A percentile compares a stretch with the other conserved stretches of the same genome.
Conservation (phyloP, 805 yeast genomes). For the Wickerhamomyces alni region DNA sequence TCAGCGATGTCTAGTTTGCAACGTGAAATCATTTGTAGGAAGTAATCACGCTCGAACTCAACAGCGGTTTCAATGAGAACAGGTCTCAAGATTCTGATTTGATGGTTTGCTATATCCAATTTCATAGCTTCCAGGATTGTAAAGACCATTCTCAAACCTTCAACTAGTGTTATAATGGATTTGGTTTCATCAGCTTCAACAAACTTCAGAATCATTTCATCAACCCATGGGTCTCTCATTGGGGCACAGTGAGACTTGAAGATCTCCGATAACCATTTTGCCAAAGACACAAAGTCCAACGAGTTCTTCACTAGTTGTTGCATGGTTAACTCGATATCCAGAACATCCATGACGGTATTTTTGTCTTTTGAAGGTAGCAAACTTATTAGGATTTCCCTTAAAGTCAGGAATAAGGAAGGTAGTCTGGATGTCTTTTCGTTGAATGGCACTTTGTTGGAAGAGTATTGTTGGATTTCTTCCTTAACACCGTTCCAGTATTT, state of each 20-base stretch:
- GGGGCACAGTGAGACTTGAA: constrained; percentile 93
- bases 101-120: constrained; percentile 91
- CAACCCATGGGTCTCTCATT: constrained; percentile 88
- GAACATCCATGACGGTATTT: constrained; percentile 55
- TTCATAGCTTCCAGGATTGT: constrained; percentile 91
- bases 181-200: constrained; percentile 30
- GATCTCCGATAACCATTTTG: constrained; percentile 68
- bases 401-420: constrained; percentile 69
- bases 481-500: constrained; percentile 79
- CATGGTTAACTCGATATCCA: constrained; percentile 69
- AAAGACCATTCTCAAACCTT: constrained; percentile 72
- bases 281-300: constrained; percentile 65
- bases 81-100: constrained; percentile 79
- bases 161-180: constrained; percentile 46
- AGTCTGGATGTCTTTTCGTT: constrained; percentile 27
- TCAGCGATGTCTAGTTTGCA: constrained; percentile 22
- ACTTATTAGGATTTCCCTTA: constrained; percentile 67
- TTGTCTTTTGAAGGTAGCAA: constrained; percentile 77
- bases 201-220: constrained; percentile 55
- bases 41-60: constrained; percentile 81
- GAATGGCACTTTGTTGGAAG: constrained; percentile 21
- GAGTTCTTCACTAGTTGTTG: constrained; percentile 70
- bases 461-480: constrained; percentile 50
- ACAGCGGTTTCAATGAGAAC: constrained; percentile 80
- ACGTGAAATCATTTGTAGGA: constrained; percentile 60